phyloP scores from a whole-genome alignment of 2,329 filamentous ascomycete genomes.

The Talaromyces pinophilus region DNA sequence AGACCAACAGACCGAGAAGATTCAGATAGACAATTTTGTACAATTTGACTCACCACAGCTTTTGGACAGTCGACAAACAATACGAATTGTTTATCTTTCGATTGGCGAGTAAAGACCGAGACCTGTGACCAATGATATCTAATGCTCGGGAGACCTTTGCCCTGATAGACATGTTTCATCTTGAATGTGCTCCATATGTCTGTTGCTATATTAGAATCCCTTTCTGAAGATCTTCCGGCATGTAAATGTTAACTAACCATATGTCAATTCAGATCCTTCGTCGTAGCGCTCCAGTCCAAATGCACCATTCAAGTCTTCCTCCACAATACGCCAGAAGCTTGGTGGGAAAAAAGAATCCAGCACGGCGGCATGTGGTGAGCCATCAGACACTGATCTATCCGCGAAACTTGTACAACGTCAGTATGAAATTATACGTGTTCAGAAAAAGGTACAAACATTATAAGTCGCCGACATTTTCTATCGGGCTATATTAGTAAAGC shows the following conservation, averaged over 20 bases:
- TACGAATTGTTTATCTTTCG: constrained; percentile 14
- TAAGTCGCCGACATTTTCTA: not conserved
- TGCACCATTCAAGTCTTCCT: constrained; percentile 20
- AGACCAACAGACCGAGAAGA: not conserved
- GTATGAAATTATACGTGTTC: not conserved
- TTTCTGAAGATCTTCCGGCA: not conserved
- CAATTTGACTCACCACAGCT: constrained; percentile 8
- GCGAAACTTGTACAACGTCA: constrained; percentile 4
- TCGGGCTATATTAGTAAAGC: not conserved
- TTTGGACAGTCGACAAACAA: constrained; percentile 21
- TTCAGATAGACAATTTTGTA: not conserved
- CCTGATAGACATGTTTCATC: constrained; percentile 19
- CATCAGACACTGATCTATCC: constrained; percentile 4
- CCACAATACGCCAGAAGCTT: constrained; percentile 17
- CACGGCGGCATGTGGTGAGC: not conserved
- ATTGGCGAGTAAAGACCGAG: constrained; percentile 20
- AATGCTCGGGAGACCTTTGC: not conserved
- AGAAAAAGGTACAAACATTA: constrained; percentile 10
- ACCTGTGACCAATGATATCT: constrained; percentile 22
- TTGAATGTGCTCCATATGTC: constrained; percentile 24
- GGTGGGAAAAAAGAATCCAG: constrained; percentile 17
- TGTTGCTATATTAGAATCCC: not conserved
- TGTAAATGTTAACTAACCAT: not conserved
- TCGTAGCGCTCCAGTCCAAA: constrained; percentile 18
- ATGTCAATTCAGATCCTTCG: not conserved